These are phyloP conservation scores for Colletotrichum musae DNA, from an alignment of 2,329 filamentous ascomycete species.

Conservation along the genomic window DNA sequence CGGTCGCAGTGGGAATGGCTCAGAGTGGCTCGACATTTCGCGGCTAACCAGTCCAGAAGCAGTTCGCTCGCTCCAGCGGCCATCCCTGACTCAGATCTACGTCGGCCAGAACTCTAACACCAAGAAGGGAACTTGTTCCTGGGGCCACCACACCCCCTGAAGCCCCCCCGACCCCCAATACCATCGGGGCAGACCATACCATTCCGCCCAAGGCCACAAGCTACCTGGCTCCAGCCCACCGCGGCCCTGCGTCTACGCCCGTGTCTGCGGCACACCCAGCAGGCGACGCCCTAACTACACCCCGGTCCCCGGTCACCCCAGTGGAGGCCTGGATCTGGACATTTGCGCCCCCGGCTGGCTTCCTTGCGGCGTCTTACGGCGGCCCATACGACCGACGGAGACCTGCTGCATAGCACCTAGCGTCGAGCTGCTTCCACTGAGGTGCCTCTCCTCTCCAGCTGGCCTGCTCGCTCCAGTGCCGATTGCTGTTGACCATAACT, in stretches of 20 bases:
- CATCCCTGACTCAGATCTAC: constrained; percentile 40
- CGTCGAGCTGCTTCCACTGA: not conserved
- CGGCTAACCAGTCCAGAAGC: constrained; percentile 39
- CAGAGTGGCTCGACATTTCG: constrained; percentile 36
- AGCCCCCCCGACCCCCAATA: not conserved
- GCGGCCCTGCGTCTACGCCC: not conserved
- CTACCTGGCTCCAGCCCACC: not conserved
- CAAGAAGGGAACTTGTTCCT: constrained; percentile 38
- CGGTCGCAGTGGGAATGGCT: constrained; percentile 38
- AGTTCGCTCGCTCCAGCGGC: constrained; percentile 34
- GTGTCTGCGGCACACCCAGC: not conserved
- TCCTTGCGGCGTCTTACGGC: not conserved
- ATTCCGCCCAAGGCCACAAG: constrained; percentile 19
- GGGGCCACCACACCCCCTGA: not conserved
- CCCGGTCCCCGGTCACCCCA: not conserved
- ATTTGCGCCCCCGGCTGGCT: not conserved
- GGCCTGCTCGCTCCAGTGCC: not conserved
- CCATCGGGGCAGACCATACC: not conserved
- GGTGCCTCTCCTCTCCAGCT: not conserved
- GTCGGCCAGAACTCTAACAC: constrained; percentile 41
- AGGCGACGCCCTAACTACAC: not conserved
- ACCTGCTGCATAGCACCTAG: constrained; percentile 6
- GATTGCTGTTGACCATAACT: not conserved
- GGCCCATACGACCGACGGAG: not conserved
- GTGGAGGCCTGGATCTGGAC: not conserved